These are phyloP conservation scores for Solanum corneliomulleri DNA, from an alignment of 257 asterid genomes.

Conservation along the genomic window DNA sequence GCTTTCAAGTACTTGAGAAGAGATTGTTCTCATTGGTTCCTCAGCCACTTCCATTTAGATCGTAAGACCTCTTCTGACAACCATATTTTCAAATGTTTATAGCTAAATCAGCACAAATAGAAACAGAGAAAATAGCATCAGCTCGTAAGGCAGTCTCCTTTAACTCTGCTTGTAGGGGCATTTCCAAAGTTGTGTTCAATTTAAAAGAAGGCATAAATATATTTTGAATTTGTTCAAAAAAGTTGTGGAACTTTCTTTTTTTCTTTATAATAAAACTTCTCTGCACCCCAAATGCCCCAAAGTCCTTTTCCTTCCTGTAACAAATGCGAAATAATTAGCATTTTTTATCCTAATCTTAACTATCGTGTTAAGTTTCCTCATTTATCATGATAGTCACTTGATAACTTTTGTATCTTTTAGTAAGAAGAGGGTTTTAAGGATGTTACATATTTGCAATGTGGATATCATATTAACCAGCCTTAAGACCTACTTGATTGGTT, in stretches of 20 bases:
- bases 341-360: neutral
- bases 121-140: neutral
- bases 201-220: neutral
- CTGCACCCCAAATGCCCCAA: neutral
- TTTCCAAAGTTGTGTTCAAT: neutral
- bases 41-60: constrained; percentile 85
- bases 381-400: neutral
- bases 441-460: neutral
- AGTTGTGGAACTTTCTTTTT: neutral
- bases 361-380: neutral
- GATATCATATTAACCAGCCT: neutral
- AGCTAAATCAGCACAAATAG: neutral
- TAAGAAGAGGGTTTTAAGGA: neutral
- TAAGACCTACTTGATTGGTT: neutral
- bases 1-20: constrained; percentile 80
- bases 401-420: neutral
- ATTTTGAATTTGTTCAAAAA: neutral
- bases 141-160: neutral
- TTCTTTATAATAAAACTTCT: neutral
- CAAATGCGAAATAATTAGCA: neutral
- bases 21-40: constrained; percentile 94
- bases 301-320: neutral
- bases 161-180: neutral
- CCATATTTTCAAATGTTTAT: neutral
- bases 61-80: constrained; percentile 52